Percentiles rank a stretch among this genome's conserved stretches.
These are phyloP conservation scores for Cryphonectria parasitica DNA, from an alignment of 2,329 filamentous ascomycete genomes.

Conservation along the genomic window DNA sequence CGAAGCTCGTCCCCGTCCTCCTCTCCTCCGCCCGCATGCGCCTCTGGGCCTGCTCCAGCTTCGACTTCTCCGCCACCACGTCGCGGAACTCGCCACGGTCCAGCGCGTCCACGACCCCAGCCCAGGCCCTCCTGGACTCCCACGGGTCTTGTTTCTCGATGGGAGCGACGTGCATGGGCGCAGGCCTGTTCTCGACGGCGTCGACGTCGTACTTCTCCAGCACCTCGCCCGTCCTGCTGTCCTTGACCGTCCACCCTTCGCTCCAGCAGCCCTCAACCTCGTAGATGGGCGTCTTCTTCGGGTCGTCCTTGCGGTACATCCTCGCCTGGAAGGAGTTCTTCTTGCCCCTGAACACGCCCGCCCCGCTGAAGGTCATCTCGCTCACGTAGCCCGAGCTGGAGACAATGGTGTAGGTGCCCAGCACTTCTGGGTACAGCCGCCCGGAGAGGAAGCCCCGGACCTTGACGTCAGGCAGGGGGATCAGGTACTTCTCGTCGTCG, in stretches of 20 bases:
- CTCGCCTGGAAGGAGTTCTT: slow-evolving; percentile 52
- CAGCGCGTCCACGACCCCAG: slow-evolving; percentile 74
- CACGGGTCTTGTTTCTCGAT: slow-evolving; percentile 75
- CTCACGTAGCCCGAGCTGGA: slow-evolving; percentile 50
- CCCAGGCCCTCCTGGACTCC: slow-evolving; percentile 82
- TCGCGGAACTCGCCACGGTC: slow-evolving; percentile 74
- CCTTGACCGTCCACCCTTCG: slow-evolving; percentile 44
- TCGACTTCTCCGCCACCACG: slow-evolving; percentile 72
- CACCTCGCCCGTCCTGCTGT: slow-evolving; percentile 39
- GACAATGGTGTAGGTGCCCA: slow-evolving; percentile 49
- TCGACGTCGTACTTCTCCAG: slow-evolving; percentile 45
- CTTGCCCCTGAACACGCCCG: slow-evolving; percentile 49
- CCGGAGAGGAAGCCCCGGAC: slow-evolving; percentile 53
- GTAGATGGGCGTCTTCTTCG: slow-evolving; percentile 42
- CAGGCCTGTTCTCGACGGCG: slow-evolving; percentile 38
- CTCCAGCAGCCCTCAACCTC: slow-evolving; percentile 48
- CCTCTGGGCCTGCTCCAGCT: slow-evolving; percentile 82
- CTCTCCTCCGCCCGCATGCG: slow-evolving; percentile 72
- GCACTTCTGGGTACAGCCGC: slow-evolving; percentile 53
- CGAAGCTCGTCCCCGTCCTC: slow-evolving; percentile 47
- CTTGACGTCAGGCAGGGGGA: slow-evolving; percentile 53
- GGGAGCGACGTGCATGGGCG: slow-evolving; percentile 46
- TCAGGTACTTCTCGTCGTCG: slow-evolving; percentile 52
- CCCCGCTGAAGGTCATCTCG: slow-evolving; percentile 52
- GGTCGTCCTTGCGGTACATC: slow-evolving; percentile 45